Evolutionary conservation across 2,329 filamentous ascomycete genomes (phyloP).

Genomic region (Tricladium varicosporioides): DNA sequence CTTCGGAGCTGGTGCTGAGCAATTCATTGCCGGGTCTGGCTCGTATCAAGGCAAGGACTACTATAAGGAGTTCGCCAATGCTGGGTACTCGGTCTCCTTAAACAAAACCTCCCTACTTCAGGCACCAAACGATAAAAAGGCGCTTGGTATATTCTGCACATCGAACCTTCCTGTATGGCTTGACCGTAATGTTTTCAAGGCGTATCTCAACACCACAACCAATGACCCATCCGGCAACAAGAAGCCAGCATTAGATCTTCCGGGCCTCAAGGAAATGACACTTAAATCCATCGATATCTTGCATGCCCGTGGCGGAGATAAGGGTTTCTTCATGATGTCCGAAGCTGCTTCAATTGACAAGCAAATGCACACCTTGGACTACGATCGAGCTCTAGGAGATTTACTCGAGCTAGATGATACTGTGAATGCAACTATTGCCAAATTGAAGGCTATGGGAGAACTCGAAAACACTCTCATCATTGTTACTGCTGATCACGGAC

Average conservation of each 20-base stretch:
- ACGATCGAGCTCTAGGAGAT: slow-evolving; percentile 81
- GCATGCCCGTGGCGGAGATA: slow-evolving; percentile 60
- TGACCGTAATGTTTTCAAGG: slow-evolving; percentile 75
- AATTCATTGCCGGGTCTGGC: slow-evolving; percentile 65
- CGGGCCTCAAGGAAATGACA: slow-evolving; percentile 86
- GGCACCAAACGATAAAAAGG: slow-evolving; percentile 56
- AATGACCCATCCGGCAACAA: slow-evolving; percentile 69
- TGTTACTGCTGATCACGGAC: slow-evolving; percentile 84
- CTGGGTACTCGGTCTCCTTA: slow-evolving; percentile 67
- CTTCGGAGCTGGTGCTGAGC: slow-evolving; percentile 79
- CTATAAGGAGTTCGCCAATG: slow-evolving; percentile 71
- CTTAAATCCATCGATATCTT: slow-evolving; percentile 81
- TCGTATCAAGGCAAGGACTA: slow-evolving; percentile 74
- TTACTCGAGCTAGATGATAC: slow-evolving; percentile 85
- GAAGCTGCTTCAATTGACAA: slow-evolving; percentile 86
- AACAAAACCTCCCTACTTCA: slow-evolving; percentile 71
- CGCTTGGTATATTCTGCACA: slow-evolving; percentile 75
- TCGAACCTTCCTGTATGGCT: slow-evolving; percentile 81
- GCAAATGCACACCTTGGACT: slow-evolving; percentile 84
- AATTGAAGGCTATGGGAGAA: slow-evolving; percentile 63
- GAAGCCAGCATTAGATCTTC: slow-evolving; percentile 67
- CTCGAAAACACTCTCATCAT: slow-evolving; percentile 76
- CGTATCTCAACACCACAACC: slow-evolving; percentile 63
- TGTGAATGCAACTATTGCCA: slow-evolving; percentile 68
- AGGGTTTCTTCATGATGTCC: slow-evolving; percentile 85